phyloP scores from a whole-genome alignment of 805 yeast species.

The Lipomyces sp. region DNA sequence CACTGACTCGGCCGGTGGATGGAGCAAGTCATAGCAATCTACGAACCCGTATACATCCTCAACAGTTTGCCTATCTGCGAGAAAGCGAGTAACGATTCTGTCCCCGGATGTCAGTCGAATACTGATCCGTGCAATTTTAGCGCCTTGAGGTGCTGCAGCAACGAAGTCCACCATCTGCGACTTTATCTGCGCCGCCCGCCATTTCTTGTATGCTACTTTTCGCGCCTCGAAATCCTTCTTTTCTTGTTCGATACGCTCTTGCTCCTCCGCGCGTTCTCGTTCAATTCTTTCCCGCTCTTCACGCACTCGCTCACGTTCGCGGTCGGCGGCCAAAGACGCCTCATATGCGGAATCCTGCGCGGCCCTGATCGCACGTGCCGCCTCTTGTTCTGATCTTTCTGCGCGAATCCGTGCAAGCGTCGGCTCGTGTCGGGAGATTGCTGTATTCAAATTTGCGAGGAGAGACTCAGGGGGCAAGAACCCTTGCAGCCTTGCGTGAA shows the following conservation, averaged over 20 bases:
- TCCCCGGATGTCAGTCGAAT: conserved; percentile 68
- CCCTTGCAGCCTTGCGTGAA: conserved; percentile 70
- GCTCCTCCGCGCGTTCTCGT: conserved; percentile 35
- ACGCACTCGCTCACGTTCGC: conserved; percentile 52
- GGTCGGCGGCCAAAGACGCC: conserved; percentile 70
- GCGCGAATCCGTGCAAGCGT: conserved; percentile 62
- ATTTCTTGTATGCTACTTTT: conserved; percentile 49
- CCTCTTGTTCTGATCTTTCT: conserved; percentile 64
- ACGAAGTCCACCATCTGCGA: conserved; percentile 31
- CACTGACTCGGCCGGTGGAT: conserved; percentile 13
- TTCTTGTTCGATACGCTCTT: conserved; percentile 30
- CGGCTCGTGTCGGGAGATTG: conserved; percentile 63
- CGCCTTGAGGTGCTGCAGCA: conserved; percentile 40
- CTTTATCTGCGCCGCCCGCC: conserved; percentile 51
- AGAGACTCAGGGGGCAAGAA: conserved; percentile 50
- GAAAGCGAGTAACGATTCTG: conserved; percentile 59
- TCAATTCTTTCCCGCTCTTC: conserved; percentile 37
- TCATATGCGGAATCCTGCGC: conserved; percentile 82
- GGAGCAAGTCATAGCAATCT: conserved; percentile 52
- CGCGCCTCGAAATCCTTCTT: conserved; percentile 35
- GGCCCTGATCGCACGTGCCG: conserved; percentile 60
- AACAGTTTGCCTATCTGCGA: conserved; percentile 51
- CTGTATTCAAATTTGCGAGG: conserved; percentile 52
- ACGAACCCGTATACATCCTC: conserved; percentile 74
- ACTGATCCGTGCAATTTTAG: conserved; percentile 62